Evolutionary conservation across 768 basidiomycete genomes (phyloP), one percentile per base, ranked within the genome.

Genomic region (Suillus plorans): DNA sequence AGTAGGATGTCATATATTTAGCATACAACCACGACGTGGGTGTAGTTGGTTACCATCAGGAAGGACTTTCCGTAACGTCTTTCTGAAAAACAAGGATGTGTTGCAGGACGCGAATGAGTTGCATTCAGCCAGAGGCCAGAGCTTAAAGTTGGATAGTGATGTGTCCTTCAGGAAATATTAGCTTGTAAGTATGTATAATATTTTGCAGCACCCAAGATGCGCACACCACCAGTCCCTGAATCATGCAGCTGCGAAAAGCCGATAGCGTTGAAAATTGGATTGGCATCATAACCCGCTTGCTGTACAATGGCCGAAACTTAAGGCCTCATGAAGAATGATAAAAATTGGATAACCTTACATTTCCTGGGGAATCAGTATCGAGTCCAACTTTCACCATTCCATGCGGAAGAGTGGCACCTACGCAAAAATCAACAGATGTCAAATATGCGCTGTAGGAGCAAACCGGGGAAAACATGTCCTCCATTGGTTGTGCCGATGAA

Each of bases 341-440:
- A n/a, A 61, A 22, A 25, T 20, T 10, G 28, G 34, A 50, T 36
- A 16, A 31, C 71, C 80, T 41, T 67, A 86, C 86, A 70, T 86
- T 86, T 69, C 81, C 84, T 3, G 86, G 85, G 14, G 86, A 86
- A 68, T 89, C 85, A 0, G 87, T 88, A 69, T 89, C 87, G 82
- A 88, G 84, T 8, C 87, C 88, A 2, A 78, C 82, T 76, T 89
- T 89, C 18, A 84, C 81, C 87, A 89, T 86, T n/a, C 88, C 87
- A 74, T 89, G 87, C 2, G 88, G 88, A 25, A 87, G 69, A 2
- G 86, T 88, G 0, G 86, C 87, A 50, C 88, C 87, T 86, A 53
- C 4, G 31, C 5, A 14, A 53, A 14, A 3, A 8, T 53, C 10
- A 67, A 22, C 28, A 25, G 44, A 16, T 28, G 61, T 59, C 41